Base-by-base conservation (phyloP, 768 basidiomycete genomes). In the Mycena alexandri region DNA sequence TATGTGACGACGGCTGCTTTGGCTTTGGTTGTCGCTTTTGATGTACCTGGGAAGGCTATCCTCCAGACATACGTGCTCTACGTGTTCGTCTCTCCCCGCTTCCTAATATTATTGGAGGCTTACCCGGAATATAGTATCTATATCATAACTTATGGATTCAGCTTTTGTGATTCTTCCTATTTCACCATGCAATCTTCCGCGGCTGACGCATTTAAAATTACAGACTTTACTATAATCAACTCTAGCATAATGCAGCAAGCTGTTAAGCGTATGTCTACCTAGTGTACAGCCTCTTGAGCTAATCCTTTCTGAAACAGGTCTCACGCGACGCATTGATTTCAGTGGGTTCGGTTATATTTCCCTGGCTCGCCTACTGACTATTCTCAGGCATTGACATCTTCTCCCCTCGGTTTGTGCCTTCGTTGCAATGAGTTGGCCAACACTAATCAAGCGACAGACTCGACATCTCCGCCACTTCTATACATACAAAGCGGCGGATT, bases 341-440 rank as follows among this genome's bases (percentile, higher is more conserved):
- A 92, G 90, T 83, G 2, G 59, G 43, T 51, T 41, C 38, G 42
- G n/a, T 12, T 22, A 50, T 51, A 21, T 63, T 13, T n/a, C 12
- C 29, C 2, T 22, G 56, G 7, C 33, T 33, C 52, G 21, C 44
- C 56, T 36, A 12, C 58, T 56, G 50, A 50, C 36, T 12, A 29
- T 46, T 54, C 46, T 19, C 38, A 93, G 91, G 91, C 76, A 85
- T 94, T 68, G 93, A 94, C 74, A 85, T 94, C 55, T 94, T 94
- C 75, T 93, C 92, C 17, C 93, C 93, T 22, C 83, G 86, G 91
- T 88, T 78, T 67, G 71, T 76, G 61, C 29, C 53, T 54, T 12
- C 24, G 58, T 7, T 13, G 36, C 36, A n/a, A 6, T 29, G 21
- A 21, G 21, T 29, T 61, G 16, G 10, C 33, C 13, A n/a, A 25